Evolutionary conservation across 192 early-diverging fungal species (phyloP).

Genomic region (Linnemannia hyalina): DNA sequence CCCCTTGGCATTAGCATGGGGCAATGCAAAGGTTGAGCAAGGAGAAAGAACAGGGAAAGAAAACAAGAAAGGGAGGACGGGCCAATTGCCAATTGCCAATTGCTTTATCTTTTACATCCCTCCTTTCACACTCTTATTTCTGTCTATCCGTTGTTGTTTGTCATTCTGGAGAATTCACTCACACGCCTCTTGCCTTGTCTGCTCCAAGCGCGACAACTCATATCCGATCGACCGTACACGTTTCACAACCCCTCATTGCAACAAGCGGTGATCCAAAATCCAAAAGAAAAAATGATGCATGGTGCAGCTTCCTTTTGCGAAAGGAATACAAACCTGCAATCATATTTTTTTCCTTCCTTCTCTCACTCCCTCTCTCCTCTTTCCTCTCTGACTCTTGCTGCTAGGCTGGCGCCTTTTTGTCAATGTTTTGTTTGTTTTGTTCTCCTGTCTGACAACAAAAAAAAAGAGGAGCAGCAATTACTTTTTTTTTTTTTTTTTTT

Average conservation of each 20-base stretch:
- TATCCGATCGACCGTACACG: neutral
- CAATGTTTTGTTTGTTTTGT: constrained; percentile 26
- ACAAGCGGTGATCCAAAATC: neutral
- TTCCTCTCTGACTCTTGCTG: constrained; percentile 1
- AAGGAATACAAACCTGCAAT: too few relatives aligned
- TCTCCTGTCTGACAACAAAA: neutral
- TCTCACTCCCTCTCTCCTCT: neutral
- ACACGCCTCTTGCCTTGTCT: neutral
- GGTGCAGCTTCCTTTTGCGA: neutral
- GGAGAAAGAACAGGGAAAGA: neutral
- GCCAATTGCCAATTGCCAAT: neutral
- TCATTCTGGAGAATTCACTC: neutral
- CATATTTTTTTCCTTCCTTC: neutral
- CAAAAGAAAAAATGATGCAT: neutral
- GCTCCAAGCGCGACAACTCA: neutral
- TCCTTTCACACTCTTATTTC: neutral
- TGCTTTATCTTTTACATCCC: neutral
- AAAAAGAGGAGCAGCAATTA: neutral
- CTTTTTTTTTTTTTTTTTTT: neutral
- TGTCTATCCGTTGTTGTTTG: neutral
- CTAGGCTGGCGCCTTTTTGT: constrained; percentile 8
- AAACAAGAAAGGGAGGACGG: neutral
- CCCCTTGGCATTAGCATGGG: neutral
- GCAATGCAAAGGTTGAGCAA: neutral
- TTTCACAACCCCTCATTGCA: neutral